Evolutionary conservation across 176 grass and related monocot genomes (phyloP).

Genomic region (Eremochloa ophiuroides): DNA sequence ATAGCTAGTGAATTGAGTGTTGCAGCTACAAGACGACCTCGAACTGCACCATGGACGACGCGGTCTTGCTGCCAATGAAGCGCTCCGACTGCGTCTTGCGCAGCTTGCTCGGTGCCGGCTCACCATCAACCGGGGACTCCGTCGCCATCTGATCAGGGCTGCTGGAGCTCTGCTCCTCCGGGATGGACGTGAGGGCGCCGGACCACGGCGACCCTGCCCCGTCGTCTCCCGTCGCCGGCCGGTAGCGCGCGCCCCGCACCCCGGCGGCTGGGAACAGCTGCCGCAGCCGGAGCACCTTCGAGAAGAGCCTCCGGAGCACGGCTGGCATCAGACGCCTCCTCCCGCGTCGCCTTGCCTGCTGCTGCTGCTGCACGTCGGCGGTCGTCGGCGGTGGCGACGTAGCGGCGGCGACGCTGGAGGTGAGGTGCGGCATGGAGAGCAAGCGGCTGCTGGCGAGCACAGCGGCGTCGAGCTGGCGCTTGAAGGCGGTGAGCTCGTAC

Average conservation of each 20-base stretch:
- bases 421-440: constrained; percentile 45
- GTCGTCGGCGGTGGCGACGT: background rate
- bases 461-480: constrained; percentile 35
- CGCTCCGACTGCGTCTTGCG: constrained; percentile 41
- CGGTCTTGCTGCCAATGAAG: constrained; percentile 31
- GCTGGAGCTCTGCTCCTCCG: constrained; percentile 37
- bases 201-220: constrained; percentile 34
- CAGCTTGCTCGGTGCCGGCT: background rate
- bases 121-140: background rate
- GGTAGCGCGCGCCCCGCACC: background rate
- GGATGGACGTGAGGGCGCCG: constrained; percentile 43
- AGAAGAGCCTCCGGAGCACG: constrained; percentile 29
- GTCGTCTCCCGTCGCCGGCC: background rate
- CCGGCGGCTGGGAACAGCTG: background rate
- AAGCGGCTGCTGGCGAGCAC: constrained; percentile 22
- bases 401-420: background rate
- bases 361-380: background rate
- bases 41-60: constrained; percentile 26
- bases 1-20: background rate
- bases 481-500: constrained; percentile 40
- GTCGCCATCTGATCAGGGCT: constrained; percentile 29
- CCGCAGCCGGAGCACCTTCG: constrained; percentile 35
- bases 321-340: constrained; percentile 4
- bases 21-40: constrained; percentile 35
- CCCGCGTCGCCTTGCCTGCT: background rate